Evolutionary conservation across 2,329 filamentous ascomycete genomes (phyloP), one percentile per base, ranked within the genome.

Genomic region (Fusarium foetens): DNA sequence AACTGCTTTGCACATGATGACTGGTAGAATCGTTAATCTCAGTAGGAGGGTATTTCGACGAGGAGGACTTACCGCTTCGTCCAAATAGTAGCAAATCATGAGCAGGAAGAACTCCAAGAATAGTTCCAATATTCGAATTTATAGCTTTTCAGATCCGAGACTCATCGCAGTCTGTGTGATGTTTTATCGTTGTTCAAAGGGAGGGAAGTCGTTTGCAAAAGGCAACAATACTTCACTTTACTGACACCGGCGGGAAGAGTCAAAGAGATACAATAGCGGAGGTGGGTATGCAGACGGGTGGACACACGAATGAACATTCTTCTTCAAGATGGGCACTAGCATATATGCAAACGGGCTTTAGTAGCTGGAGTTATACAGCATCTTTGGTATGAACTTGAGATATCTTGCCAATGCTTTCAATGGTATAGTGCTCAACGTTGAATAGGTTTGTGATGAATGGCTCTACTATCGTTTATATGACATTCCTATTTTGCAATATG

Each of bases 1-100:
- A 41, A 76, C 35, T 2, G 72, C 61, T 25, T 68, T 66, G 45
- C 77, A 79, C 76, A 79, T 78, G 5, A 12, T 58, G 36, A 27
- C 52, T 61, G n/a, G 25, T 25, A 36, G 31, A 14, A 21, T 51
- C 9, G 12, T 64, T 27, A 64, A 14, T 11, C 10, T 45, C 23
- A 25, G n/a, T 5, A 16, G 11, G n/a, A 12, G 16, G 29, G 17
- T 5, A 38, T 9, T 8, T 23, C 8, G 12, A 27, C 0, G 19
- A 35, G 5, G 21, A 21, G 6, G 11, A 63, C 58, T 35, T 51
- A 64, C 66, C 23, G 21, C 17, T 42, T 48, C 8, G 5, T 35
- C 35, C 29, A 11, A 17, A 25, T 27, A 33, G 25, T 5, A 49
- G 29, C 8, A 23, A 23, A 9, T 35, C 19, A 13, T 23, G 41